Evolutionary conservation across 331 rosid genomes (phyloP), one percentile per base, ranked within the genome.

Genomic region (Pyrus hybrid): DNA sequence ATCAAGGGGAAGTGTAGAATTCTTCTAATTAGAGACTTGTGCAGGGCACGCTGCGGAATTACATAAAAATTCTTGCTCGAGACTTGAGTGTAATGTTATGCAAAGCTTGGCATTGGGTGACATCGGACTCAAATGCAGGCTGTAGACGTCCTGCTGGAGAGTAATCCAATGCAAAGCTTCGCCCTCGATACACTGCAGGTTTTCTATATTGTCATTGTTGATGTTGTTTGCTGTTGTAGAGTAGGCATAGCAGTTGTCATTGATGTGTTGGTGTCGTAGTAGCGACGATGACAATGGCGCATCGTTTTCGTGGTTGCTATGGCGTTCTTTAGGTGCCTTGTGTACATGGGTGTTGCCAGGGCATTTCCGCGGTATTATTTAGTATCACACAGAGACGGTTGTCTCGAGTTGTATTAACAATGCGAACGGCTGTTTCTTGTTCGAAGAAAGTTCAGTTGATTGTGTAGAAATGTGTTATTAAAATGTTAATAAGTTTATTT

Each of bases 1-100:
- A 79, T 65, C 92, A 83, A 83, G 97, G 85, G 68, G 97, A 87
- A 58, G 98, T 83, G 69, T 93, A 82, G 81, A 69, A 37, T 71
- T 51, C 72, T 30, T 65, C 67, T 8, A 16, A 21, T 62, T 4
- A 18, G 67, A 54, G 70, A 28, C 73, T 41, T 74, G 56, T 70
- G 76, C 57, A 13, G 16, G 41, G 73, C 87, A 71, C 57, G 72
- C 70, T 21, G 47, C 68, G 47, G 49, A 61, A 63, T 70, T 71
- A 63, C 18, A 75, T 63, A 29, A 43, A 41, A 57, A 33, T 56
- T 30, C 25, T 77, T 69, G 73, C 75, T 77, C 45, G 70, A 45
- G 74, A 70, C 73, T 77, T 63, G 72, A 53, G 76, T 30, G 78
- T 60, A 23, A 78, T 68, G 74, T 33, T 41, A 33, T 68, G 79